A percentile compares a stretch with the other conserved stretches of the same genome.
These are phyloP conservation scores for Sphaerulina vaccinii DNA, from an alignment of 2,329 filamentous ascomycete species.

Conservation along the genomic window DNA sequence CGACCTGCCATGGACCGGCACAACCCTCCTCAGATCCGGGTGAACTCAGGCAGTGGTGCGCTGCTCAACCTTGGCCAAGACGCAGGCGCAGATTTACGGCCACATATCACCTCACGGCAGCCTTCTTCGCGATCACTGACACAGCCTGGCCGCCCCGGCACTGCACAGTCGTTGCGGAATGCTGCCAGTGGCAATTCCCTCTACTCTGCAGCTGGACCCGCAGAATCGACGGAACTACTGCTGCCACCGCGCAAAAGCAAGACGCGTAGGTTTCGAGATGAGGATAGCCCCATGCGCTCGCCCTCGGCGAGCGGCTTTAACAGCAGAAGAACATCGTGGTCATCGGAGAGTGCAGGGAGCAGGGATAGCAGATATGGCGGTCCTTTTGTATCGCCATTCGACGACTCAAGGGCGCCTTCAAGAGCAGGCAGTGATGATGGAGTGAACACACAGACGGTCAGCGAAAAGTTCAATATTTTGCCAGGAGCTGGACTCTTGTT, in stretches of 20 bases:
- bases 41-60: conserved; percentile 62
- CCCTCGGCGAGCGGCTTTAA: conserved; percentile 53
- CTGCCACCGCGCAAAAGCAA: conserved; percentile 51
- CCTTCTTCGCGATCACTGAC: conserved; percentile 48
- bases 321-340: conserved; percentile 65
- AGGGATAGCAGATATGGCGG: conserved; percentile 51
- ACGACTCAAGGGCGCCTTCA: conserved; percentile 60
- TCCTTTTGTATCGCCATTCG: conserved; percentile 56
- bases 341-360: conserved; percentile 56
- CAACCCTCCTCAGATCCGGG: conserved; percentile 58
- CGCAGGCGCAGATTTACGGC: conserved; percentile 29
- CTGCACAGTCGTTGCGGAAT: conserved; percentile 35
- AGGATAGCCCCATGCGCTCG: conserved; percentile 51
- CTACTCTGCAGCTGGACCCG: conserved; percentile 31
- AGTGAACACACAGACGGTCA: conserved; percentile 70
- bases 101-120: conserved; percentile 40
- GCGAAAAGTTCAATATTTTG: conserved; percentile 71
- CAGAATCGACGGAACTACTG: conserved; percentile 51
- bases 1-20: conserved; percentile 20
- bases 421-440: conserved; percentile 63
- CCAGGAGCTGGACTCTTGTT: conserved; percentile 65
- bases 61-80: conserved; percentile 42
- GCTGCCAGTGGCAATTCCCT: conserved; percentile 23
- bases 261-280: conserved; percentile 53
- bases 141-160: conserved; percentile 37